Evolutionary conservation across 192 early-diverging fungal species (phyloP).

Genomic region (Chytriomyces hyalinus): DNA sequence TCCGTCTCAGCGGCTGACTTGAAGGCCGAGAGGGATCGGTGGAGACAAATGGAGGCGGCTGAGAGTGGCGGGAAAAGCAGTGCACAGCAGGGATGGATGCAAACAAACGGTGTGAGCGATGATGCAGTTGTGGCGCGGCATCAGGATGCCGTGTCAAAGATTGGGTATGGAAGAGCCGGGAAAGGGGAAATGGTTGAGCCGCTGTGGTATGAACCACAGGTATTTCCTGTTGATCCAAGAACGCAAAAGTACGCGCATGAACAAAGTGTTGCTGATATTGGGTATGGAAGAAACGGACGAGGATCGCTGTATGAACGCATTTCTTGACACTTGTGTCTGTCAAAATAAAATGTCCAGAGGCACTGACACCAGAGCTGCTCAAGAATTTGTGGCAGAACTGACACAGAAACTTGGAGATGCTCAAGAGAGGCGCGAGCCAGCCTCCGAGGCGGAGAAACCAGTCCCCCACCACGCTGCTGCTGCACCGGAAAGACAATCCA

Average conservation of each 20-base stretch:
- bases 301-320: not conserved
- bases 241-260: conserved; percentile 12
- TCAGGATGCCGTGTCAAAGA: conserved; percentile 1
- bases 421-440: too few relatives aligned
- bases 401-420: too few relatives aligned
- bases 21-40: conserved; percentile 4
- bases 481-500: not conserved
- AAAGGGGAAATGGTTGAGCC: not conserved
- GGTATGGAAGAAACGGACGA: conserved; percentile 9
- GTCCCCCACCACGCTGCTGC: too few relatives aligned
- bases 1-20: not conserved
- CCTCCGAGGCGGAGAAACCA: too few relatives aligned
- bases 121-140: not conserved
- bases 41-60: not conserved
- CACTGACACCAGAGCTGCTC: too few relatives aligned
- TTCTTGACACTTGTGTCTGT: not conserved
- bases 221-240: not conserved
- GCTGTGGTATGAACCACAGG: not conserved
- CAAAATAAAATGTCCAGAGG: too few relatives aligned
- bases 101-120: not conserved
- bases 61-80: not conserved
- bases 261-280: conserved; percentile 26
- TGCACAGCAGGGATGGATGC: not conserved
- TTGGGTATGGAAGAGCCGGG: conserved; percentile 9
- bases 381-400: too few relatives aligned